Conservation (phyloP, 169 alveolate genomes). For the Cryptosporidium baileyi region DNA sequence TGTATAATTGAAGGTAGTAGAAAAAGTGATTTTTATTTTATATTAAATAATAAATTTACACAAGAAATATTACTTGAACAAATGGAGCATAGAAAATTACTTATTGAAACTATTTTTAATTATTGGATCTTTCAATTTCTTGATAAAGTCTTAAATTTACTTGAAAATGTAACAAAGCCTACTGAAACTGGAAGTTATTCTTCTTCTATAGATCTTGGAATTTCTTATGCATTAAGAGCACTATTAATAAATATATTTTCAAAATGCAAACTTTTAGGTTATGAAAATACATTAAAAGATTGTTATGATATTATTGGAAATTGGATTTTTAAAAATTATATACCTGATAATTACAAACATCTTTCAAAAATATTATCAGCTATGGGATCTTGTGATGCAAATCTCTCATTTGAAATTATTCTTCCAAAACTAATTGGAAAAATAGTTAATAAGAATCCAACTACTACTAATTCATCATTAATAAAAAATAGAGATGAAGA, state of each 20-base stretch:
- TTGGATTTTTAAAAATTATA: constrained; percentile 23
- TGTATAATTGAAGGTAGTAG: neutral
- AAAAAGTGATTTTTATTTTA: constrained; percentile 5
- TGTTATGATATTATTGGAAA: constrained; percentile 8
- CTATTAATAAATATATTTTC: neutral
- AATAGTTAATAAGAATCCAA: neutral
- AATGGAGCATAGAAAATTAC: neutral
- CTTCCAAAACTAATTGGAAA: constrained; percentile 3
- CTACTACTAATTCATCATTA: neutral
- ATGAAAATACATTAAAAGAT: constrained; percentile 10
- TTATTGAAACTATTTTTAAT: constrained; percentile 15
- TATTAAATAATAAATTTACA: neutral
- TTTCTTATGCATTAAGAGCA: constrained; percentile 39
- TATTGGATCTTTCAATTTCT: constrained; percentile 21
- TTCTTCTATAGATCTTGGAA: constrained; percentile 57
- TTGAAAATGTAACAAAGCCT: constrained; percentile 54
- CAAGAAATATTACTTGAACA: neutral
- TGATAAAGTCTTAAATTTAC: constrained; percentile 7
- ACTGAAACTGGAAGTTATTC: constrained; percentile 33
- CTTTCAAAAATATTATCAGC: constrained; percentile 46
- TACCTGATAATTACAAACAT: constrained; percentile 57
- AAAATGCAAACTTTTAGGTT: constrained; percentile 33
- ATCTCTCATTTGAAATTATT: neutral
- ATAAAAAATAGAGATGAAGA: constrained; percentile 2
- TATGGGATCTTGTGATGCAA: constrained; percentile 38